Evolutionary conservation across 768 basidiomycete species (phyloP).

Genomic region (Lactarius evosmus): DNA sequence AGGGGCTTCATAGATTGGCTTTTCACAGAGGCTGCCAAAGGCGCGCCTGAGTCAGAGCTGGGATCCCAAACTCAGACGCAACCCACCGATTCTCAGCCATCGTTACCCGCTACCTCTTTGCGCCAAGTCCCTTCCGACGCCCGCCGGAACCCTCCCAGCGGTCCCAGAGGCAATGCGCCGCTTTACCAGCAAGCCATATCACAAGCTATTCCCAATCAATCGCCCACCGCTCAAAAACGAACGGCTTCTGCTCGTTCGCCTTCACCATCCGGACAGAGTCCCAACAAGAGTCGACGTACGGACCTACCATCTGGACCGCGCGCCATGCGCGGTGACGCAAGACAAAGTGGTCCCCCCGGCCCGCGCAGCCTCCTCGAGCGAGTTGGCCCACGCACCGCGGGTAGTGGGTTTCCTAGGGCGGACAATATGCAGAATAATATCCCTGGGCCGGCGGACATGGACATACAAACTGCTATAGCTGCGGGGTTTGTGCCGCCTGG

Average conservation of each 20-base stretch:
- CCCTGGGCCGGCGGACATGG: slow-evolving; percentile 46
- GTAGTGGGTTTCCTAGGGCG: slow-evolving; percentile 14
- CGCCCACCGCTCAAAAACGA: slow-evolving; percentile 31
- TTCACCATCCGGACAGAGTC: slow-evolving; percentile 28
- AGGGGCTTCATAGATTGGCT: slow-evolving; percentile 86
- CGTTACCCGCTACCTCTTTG: slow-evolving; percentile 25
- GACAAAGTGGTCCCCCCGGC: slow-evolving; percentile 33
- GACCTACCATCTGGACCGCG: slow-evolving; percentile 84
- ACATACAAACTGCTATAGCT: slow-evolving; percentile 50
- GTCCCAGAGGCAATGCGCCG: slow-evolving; percentile 48
- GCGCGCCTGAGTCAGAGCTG: slow-evolving; percentile 46
- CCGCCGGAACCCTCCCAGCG: slow-evolving; percentile 45
- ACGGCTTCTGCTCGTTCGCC: slow-evolving; percentile 32
- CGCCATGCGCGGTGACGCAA: slow-evolving; percentile 62
- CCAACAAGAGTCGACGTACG: slow-evolving; percentile 68
- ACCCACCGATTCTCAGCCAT: slow-evolving; percentile 36
- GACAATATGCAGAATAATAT: slow-evolving; percentile 82
- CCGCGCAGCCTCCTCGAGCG: slow-evolving; percentile 76
- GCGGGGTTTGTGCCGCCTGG: slow-evolving; percentile 32
- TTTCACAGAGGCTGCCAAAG: slow-evolving; percentile 75
- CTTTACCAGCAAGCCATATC: slow-evolving; percentile 69
- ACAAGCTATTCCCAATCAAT: slow-evolving; percentile 23
- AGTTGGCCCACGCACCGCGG: slow-evolving; percentile 44
- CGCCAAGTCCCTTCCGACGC: slow-evolving; percentile 37
- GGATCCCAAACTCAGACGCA: slow-evolving; percentile 30